Conservation (phyloP, 768 basidiomycete genomes). For the Mycena polygramma region DNA sequence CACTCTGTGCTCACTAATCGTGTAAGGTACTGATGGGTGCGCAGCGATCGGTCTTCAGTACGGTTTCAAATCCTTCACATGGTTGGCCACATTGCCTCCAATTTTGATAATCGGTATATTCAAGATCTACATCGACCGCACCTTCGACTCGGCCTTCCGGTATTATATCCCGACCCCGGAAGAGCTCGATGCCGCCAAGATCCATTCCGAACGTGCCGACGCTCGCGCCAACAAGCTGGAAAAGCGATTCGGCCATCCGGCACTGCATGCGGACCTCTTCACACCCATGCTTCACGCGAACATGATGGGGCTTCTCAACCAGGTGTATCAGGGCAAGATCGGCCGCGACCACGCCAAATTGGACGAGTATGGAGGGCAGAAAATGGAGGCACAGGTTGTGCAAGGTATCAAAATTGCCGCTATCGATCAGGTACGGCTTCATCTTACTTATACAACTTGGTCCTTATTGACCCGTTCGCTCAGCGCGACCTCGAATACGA, state of each 20-base stretch:
- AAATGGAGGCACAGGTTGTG: conserved; percentile 79
- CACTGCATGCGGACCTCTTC: conserved; percentile 87
- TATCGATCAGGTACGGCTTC: conserved; percentile 71
- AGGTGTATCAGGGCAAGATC: conserved; percentile 85
- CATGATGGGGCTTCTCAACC: conserved; percentile 82
- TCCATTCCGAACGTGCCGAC: conserved; percentile 86
- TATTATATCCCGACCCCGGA: conserved; percentile 88
- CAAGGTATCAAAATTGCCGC: conserved; percentile 88
- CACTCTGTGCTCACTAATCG: conserved; percentile 30
- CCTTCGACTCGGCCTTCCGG: conserved; percentile 76
- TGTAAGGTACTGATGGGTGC: conserved; percentile 8
- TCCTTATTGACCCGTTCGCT: conserved; percentile 9
- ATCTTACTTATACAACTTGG: background rate
- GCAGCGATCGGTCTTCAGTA: conserved; percentile 89
- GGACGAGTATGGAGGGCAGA: conserved; percentile 84
- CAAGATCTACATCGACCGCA: conserved; percentile 86
- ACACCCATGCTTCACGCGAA: conserved; percentile 90
- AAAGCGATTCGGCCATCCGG: conserved; percentile 96
- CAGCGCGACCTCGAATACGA: conserved; percentile 86
- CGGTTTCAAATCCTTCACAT: conserved; percentile 78
- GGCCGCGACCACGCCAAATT: conserved; percentile 72
- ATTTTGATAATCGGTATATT: conserved; percentile 82
- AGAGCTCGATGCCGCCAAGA: conserved; percentile 80
- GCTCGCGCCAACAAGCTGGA: conserved; percentile 79
- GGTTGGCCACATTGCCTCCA: conserved; percentile 90